Percentiles rank a stretch among this genome's conserved stretches.
Conservation (phyloP, 140 eudicot species). For the Eryngium alpinum region DNA sequence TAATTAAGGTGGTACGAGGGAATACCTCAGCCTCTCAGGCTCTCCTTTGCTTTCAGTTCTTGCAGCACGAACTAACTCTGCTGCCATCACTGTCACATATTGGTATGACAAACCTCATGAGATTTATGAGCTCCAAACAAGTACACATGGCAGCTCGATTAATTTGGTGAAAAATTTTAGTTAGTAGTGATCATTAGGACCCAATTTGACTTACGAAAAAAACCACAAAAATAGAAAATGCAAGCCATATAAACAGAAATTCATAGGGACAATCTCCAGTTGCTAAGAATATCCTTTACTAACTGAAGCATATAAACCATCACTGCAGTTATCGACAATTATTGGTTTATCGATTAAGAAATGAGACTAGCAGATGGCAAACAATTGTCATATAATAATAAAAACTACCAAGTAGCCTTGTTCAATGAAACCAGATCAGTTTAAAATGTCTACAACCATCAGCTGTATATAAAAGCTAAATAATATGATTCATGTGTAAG, state of each 20-base stretch:
- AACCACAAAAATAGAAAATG: background rate
- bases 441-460: background rate
- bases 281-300: background rate
- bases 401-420: background rate
- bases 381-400: background rate
- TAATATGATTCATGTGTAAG: background rate
- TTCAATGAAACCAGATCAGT: background rate
- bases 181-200: background rate
- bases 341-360: background rate
- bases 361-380: background rate
- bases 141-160: background rate
- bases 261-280: background rate
- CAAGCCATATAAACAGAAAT: background rate
- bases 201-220: background rate
- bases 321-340: background rate
- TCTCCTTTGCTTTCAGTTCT: slow-evolving; percentile 60
- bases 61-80: slow-evolving; percentile 90
- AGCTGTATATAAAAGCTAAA: background rate
- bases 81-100: slow-evolving; percentile 81
- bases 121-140: background rate
- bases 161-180: background rate
- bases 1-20: background rate
- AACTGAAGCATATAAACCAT: background rate
- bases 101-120: background rate
- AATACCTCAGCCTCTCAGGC: slow-evolving; percentile 78